Evolutionary conservation across 495 filamentous ascomycete species (phyloP).

Genomic region (Penicillium desertorum): DNA sequence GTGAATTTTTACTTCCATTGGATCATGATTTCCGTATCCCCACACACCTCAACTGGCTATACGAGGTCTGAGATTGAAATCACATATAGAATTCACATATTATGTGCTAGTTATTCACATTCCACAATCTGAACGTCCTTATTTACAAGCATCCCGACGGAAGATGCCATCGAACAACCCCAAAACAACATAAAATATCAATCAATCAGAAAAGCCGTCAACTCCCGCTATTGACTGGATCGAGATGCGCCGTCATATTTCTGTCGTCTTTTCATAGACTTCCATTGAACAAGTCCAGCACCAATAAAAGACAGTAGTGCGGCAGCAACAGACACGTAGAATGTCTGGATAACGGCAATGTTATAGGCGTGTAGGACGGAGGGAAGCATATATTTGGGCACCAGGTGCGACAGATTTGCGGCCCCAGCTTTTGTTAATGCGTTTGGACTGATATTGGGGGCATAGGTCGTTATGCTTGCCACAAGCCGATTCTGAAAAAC

Average conservation of each 20-base stretch:
- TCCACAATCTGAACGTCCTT: neutral
- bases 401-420: constrained; percentile 55
- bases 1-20: neutral
- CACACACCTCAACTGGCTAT: neutral
- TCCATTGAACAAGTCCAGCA: constrained; percentile 67
- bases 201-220: neutral
- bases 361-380: constrained; percentile 70
- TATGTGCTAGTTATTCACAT: neutral
- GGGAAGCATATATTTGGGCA: constrained; percentile 48
- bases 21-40: neutral
- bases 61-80: neutral
- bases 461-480: constrained; percentile 48
- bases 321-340: constrained; percentile 66
- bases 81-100: neutral
- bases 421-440: constrained; percentile 64
- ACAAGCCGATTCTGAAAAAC: constrained; percentile 73
- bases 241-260: neutral
- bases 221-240: neutral
- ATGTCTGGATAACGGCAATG: constrained; percentile 62
- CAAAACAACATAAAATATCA: neutral
- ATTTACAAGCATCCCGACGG: neutral
- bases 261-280: constrained; percentile 55
- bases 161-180: neutral
- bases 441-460: constrained; percentile 51
- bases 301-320: constrained; percentile 60